Base-by-base conservation (phyloP, 176 grass and related monocot genomes). In the Poa pratensis region DNA sequence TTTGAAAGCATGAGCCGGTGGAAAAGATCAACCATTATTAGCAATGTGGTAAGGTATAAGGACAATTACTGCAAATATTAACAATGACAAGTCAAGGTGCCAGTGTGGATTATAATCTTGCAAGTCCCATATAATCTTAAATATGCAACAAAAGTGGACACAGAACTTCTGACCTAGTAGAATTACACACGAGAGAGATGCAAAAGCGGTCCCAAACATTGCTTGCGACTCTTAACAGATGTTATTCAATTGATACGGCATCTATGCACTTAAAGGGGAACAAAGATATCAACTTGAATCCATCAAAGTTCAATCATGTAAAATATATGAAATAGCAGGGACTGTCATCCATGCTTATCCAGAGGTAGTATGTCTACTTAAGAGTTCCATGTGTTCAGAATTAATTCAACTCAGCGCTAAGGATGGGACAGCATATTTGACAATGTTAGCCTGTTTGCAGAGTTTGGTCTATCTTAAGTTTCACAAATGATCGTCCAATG, bases 341-440 rank as follows among this genome's bases (percentile, higher is more conserved):
- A 8, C 22, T 57, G 9, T 24, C 65, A 66, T 73, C 27, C 48
- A 78, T 37, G 26, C 57, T 87, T 79, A 59, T 80, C 58, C 26
- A 90, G 9, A 76, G 26, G 69, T 69, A 69, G 16, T 50, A 87
- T n/a, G n/a, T n/a, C n/a, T n/a, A n/a, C n/a, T n/a, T n/a, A n/a
- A n/a, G n/a, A n/a, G n/a, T n/a, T n/a, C n/a, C n/a, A n/a, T 69
- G 30, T 51, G 62, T 48, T 28, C 35, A 57, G 37, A 67, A 83
- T n/a, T 22, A 12, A 39, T 66, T 27, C 17, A 69, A 75, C 23
- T 61, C 7, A n/a, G 34, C 22, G 81, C 14, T 4, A 32, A 50
- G 79, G 20, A 50, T 86, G 77, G 61, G 74, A 45, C 45, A 86
- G 42, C 18, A 19, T 60, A 50, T 80, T 63, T 50, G 15, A 63